These are phyloP conservation scores for Tephrocybe rancida DNA, from an alignment of 768 basidiomycete genomes.

Conservation along the genomic window DNA sequence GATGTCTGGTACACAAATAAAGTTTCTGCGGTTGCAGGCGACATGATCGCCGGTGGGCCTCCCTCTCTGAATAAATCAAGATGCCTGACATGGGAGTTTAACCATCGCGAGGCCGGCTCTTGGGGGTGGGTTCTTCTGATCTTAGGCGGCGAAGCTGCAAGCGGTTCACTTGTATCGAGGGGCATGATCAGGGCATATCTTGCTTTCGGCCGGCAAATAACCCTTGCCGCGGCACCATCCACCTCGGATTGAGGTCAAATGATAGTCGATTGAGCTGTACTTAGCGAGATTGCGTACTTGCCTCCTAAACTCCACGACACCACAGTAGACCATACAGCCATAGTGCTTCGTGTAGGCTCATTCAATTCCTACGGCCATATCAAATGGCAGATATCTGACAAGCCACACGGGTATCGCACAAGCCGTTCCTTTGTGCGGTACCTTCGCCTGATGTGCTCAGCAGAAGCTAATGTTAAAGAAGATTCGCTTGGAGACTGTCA, in stretches of 20 bases:
- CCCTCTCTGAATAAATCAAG: neutral
- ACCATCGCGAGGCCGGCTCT: neutral
- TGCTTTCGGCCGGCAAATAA: neutral
- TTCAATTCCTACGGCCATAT: too few relatives aligned
- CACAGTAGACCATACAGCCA: too few relatives aligned
- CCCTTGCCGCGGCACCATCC: neutral
- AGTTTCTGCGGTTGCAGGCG: neutral
- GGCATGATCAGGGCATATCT: neutral
- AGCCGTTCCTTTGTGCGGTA: neutral
- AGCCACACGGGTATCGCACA: too few relatives aligned
- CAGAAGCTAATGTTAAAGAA: neutral
- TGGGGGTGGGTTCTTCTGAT: neutral
- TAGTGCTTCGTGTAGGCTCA: too few relatives aligned
- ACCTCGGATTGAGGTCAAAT: neutral
- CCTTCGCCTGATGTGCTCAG: neutral
- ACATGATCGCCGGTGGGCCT: neutral
- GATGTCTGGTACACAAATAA: neutral
- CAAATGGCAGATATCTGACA: neutral
- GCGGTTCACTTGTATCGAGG: neutral
- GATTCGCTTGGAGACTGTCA: neutral
- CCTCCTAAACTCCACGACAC: too few relatives aligned
- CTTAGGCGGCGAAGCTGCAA: neutral
- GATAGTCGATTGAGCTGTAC: neutral
- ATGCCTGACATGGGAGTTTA: neutral
- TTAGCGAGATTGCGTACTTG: too few relatives aligned